These are phyloP conservation scores for Arabidopsis thaliana DNA, from an alignment of 345 rosid genomes.

Conservation along the genomic window DNA sequence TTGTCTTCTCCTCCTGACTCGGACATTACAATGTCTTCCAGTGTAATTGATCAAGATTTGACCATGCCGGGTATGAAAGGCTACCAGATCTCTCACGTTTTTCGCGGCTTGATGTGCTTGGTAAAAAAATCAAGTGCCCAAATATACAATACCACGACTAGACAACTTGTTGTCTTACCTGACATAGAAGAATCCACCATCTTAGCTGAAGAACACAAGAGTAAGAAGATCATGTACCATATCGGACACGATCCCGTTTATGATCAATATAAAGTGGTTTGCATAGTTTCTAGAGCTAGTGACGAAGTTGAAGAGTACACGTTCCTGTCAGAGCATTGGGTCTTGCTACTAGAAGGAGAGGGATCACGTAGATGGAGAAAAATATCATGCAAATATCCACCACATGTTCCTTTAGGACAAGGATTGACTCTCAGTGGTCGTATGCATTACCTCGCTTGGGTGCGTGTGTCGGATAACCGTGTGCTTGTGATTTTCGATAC, in stretches of 20 bases:
- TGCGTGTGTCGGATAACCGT: neutral
- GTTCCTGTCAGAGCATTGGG: constrained; percentile 26
- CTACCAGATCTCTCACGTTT: constrained; percentile 13
- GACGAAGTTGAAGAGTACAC: neutral
- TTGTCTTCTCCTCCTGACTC: neutral
- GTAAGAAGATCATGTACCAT: neutral
- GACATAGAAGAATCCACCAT: constrained; percentile 20
- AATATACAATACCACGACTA: constrained; percentile 32
- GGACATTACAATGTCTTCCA: neutral
- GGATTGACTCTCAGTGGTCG: neutral
- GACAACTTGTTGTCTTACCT: constrained; percentile 25
- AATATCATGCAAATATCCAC: neutral
- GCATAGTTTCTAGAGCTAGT: neutral
- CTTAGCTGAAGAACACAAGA: neutral
- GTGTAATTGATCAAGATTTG: constrained; percentile 14
- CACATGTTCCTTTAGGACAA: neutral
- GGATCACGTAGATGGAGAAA: constrained; percentile 23
- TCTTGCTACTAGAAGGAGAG: constrained; percentile 20
- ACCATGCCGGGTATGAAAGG: constrained; percentile 5
- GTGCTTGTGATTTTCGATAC: constrained; percentile 22
- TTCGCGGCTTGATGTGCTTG: constrained; percentile 23
- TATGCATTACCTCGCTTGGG: constrained; percentile 26
- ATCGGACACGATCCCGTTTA: constrained; percentile 18
- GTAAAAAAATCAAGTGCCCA: neutral
- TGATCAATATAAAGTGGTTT: constrained; percentile 32